Percentiles rank a stretch among this genome's conserved stretches.
Conservation (phyloP, 2,329 filamentous ascomycete genomes). For the Botrytis porri region DNA sequence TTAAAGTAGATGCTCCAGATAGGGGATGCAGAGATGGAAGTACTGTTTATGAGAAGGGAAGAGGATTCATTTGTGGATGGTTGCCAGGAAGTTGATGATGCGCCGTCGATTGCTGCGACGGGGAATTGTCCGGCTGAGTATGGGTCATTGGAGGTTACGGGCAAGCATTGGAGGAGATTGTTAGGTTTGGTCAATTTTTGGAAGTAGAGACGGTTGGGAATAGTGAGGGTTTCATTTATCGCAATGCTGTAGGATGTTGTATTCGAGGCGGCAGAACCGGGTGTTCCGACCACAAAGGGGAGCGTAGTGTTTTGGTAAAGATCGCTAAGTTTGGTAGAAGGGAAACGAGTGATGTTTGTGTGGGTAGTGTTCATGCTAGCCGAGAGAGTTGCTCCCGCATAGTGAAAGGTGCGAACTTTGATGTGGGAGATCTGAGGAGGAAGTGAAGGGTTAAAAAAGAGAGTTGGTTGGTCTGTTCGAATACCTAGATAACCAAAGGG, state of each 20-base stretch:
- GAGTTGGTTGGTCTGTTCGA: constrained; percentile 54
- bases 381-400: constrained; percentile 61
- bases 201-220: constrained; percentile 58
- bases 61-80: constrained; percentile 51
- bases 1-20: constrained; percentile 54
- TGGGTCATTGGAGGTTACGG: constrained; percentile 46
- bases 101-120: constrained; percentile 63
- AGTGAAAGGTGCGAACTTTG: constrained; percentile 62
- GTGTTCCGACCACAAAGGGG: constrained; percentile 54
- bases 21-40: constrained; percentile 39
- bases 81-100: constrained; percentile 65
- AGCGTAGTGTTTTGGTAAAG: constrained; percentile 57
- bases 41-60: constrained; percentile 55
- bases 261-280: constrained; percentile 41
- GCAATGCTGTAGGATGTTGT: constrained; percentile 46
- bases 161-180: constrained; percentile 64
- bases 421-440: constrained; percentile 58
- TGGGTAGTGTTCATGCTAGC: constrained; percentile 62
- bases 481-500: constrained; percentile 67
- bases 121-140: constrained; percentile 67
- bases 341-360: constrained; percentile 56
- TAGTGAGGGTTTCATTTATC: constrained; percentile 48
- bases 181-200: constrained; percentile 51
- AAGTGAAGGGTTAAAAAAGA: constrained; percentile 62
- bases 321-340: constrained; percentile 49